These are phyloP conservation scores for Cyamopsis tetragonoloba DNA, from an alignment of 306 rosid genomes.

Conservation along the genomic window DNA sequence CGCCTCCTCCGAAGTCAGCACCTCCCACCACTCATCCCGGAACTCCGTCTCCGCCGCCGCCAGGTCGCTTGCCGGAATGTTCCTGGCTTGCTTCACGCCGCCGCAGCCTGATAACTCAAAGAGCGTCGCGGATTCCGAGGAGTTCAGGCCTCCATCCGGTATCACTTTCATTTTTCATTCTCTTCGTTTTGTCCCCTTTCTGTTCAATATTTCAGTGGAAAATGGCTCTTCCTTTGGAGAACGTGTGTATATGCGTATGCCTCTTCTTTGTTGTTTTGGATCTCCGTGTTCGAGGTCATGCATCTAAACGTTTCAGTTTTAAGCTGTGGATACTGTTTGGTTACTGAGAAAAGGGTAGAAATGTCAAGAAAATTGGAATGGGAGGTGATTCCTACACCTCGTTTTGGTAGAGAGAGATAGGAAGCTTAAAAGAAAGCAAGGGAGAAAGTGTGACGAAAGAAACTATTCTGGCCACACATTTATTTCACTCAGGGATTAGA, in stretches of 20 bases:
- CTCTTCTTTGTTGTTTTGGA: background rate
- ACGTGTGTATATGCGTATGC: background rate
- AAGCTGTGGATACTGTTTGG: conserved; percentile 19
- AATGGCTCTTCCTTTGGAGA: background rate
- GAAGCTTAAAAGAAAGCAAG: too few relatives aligned
- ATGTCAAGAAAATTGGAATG: background rate
- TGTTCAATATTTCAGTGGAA: background rate
- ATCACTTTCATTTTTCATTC: background rate
- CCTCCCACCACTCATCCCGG: conserved; percentile 16
- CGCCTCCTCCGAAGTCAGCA: conserved; percentile 35
- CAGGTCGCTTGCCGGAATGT: conserved; percentile 52
- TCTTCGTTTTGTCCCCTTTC: background rate
- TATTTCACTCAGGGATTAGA: too few relatives aligned
- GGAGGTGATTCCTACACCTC: too few relatives aligned
- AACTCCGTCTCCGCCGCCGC: conserved; percentile 48
- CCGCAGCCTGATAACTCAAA: conserved; percentile 50
- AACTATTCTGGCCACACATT: too few relatives aligned
- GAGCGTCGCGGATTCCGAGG: conserved; percentile 41
- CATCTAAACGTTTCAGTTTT: background rate
- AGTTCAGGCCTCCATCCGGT: conserved; percentile 54
- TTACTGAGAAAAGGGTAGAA: conserved; percentile 17
- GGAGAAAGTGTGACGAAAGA: too few relatives aligned
- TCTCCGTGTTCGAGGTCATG: conserved; percentile 9
- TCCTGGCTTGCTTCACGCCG: conserved; percentile 65
- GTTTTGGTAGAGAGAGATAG: too few relatives aligned